Base-by-base conservation (phyloP, 2,329 filamentous ascomycete genomes). In the Fusarium xylarioides region DNA sequence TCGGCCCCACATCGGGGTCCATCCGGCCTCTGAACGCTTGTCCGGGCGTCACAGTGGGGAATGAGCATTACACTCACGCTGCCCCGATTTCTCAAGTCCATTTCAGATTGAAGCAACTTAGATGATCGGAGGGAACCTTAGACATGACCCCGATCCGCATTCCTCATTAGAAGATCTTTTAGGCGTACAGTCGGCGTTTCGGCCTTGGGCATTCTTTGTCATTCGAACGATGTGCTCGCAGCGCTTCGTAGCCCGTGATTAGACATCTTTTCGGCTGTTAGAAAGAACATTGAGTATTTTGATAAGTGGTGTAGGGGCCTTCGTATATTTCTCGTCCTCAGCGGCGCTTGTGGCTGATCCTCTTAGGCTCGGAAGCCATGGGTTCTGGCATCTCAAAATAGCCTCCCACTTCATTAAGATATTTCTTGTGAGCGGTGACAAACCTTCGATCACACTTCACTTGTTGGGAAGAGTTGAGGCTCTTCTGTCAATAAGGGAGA, bases 1-100 rank as follows among this genome's bases (percentile, higher is more conserved):
- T 23, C 1, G 10, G 10, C 10, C n/a, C 2, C n/a, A 11, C 1
- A 43, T 23, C 15, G 4, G 40, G 15, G n/a, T 14, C 11, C n/a
- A 23, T 5, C 40, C 15, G 40, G 4, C 40, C n/a, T 4, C 40
- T 23, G n/a, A 23, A 11, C 23, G 40, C n/a, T 2, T 11, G 40
- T 43, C 10, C 7, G 2, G n/a, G 15, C n/a, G 8, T 43, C 15
- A 15, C n/a, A 43, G 15, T 23, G n/a, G n/a, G 40, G 10, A n/a
- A 42, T 43, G 1, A 23, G n/a, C 15, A 23, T 18, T 23, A n/a
- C n/a, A 43, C n/a, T 16, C 40, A 11, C 40, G 19, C 35, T 43
- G 3, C 40, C 23, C 5, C 0, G 23, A 10, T n/a, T 11, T 16
- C 9, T 43, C 10, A 7, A 43, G 5, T 43, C n/a, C 4, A 23